These are phyloP conservation scores for Lachnellula occidentalis DNA, from an alignment of 2,329 filamentous ascomycete species.

Conservation along the genomic window DNA sequence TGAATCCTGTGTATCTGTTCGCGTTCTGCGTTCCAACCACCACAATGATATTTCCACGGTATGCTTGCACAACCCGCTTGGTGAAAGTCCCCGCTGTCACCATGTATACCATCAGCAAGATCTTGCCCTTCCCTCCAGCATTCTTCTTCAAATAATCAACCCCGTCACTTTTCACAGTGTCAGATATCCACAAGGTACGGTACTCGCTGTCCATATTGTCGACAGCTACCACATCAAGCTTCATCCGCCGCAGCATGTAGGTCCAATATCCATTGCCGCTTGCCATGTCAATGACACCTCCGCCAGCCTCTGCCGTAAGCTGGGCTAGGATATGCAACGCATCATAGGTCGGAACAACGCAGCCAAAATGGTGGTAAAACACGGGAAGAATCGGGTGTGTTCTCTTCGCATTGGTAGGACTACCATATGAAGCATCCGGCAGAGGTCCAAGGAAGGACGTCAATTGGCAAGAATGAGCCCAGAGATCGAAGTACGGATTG, in stretches of 20 bases:
- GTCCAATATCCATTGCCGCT: constrained; percentile 73
- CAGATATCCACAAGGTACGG: constrained; percentile 62
- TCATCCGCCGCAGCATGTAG: constrained; percentile 59
- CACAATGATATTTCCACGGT: constrained; percentile 58
- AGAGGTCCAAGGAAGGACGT: constrained; percentile 56
- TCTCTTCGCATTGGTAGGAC: constrained; percentile 43
- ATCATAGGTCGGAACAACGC: constrained; percentile 63
- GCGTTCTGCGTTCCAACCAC: constrained; percentile 69
- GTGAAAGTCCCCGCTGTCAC: constrained; percentile 63
- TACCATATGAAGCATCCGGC: constrained; percentile 42
- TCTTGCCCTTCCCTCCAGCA: constrained; percentile 45
- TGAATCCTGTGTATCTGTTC: constrained; percentile 70
- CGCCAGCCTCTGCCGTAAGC: constrained; percentile 37
- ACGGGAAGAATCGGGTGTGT: constrained; percentile 67
- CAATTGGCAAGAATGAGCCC: constrained; percentile 57
- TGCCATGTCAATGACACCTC: constrained; percentile 59
- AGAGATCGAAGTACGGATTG: constrained; percentile 66
- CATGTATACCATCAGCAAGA: constrained; percentile 68
- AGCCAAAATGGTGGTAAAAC: constrained; percentile 76
- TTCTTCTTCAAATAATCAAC: constrained; percentile 49
- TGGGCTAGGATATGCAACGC: constrained; percentile 54
- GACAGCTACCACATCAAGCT: constrained; percentile 51
- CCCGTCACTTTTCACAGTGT: constrained; percentile 60
- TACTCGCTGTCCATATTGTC: constrained; percentile 65
- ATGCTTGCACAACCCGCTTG: constrained; percentile 53